These are phyloP conservation scores for Phytophthora vignae DNA, from an alignment of 352 stramenopile species.

Conservation along the genomic window DNA sequence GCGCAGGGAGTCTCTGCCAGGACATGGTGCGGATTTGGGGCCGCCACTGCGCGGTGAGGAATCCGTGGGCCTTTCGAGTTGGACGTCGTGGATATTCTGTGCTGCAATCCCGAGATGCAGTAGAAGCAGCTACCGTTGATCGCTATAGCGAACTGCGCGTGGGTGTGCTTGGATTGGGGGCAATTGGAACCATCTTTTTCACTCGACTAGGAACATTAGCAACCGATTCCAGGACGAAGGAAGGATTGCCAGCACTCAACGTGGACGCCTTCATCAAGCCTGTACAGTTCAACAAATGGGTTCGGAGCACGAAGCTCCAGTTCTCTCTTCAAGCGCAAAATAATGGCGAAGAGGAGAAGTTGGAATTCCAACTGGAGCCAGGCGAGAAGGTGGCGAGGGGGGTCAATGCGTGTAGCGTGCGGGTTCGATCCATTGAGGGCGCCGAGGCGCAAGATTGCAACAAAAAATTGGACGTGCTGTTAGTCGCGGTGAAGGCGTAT, in stretches of 20 bases:
- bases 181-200: constrained; percentile 83
- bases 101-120: background rate
- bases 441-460: background rate
- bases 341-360: constrained; percentile 6
- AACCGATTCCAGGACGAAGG: background rate
- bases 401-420: constrained; percentile 31
- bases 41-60: constrained; percentile 1
- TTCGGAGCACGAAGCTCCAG: constrained; percentile 2
- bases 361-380: constrained; percentile 22
- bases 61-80: constrained; percentile 1
- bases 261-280: constrained; percentile 68
- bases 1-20: too few species aligned
- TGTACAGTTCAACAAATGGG: constrained; percentile 44
- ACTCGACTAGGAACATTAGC: constrained; percentile 50
- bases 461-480: constrained; percentile 56
- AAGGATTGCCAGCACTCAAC: constrained; percentile 2
- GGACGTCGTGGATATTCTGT: constrained; percentile 7
- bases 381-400: constrained; percentile 19
- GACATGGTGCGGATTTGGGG: constrained; percentile 14
- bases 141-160: constrained; percentile 37
- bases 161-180: constrained; percentile 72
- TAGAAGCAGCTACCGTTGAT: background rate
- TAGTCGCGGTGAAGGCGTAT: constrained; percentile 77
- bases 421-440: constrained; percentile 43
- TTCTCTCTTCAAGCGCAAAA: constrained; percentile 15